phyloP scores from a whole-genome alignment of 2,329 filamentous ascomycete genomes.

The Fusarium sp. region DNA sequence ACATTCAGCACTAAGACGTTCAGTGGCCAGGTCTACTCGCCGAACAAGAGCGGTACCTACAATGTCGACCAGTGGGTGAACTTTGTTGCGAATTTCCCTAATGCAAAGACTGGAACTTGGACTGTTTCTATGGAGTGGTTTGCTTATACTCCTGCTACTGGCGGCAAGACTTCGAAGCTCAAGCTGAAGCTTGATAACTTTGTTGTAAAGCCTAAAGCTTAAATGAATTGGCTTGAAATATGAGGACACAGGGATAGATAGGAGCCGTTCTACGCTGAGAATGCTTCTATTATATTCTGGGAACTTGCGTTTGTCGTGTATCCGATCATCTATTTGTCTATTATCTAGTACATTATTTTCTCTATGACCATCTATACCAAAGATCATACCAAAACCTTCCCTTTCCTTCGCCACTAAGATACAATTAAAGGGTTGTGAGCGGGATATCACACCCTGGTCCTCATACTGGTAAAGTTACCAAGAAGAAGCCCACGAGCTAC shows the following conservation, averaged over 20 bases:
- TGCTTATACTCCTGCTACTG: fast-evolving
- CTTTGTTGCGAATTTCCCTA: constrained; percentile 2
- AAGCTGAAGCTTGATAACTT: constrained; percentile 15
- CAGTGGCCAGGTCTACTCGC: neutral
- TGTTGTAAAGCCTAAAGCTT: neutral
- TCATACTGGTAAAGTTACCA: constrained; percentile 9
- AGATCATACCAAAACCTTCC: too few species aligned
- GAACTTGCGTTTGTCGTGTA: too few species aligned
- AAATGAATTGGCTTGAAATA: too few species aligned
- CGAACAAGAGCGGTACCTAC: neutral
- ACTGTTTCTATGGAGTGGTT: constrained; percentile 19
- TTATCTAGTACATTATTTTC: too few species aligned
- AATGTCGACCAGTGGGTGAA: constrained; percentile 1
- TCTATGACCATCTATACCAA: too few species aligned
- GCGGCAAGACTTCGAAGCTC: neutral
- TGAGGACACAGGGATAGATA: too few species aligned
- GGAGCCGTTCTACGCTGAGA: too few species aligned
- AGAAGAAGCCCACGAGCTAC: constrained; percentile 37
- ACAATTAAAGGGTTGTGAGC: too few species aligned
- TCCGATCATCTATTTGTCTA: too few species aligned
- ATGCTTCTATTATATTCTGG: too few species aligned
- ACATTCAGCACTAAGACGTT: neutral
- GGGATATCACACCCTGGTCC: neutral
- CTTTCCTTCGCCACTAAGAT: too few species aligned
- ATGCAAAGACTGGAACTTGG: constrained; percentile 6